Base-by-base conservation (phyloP, 2,329 filamentous ascomycete genomes). In the Westerdykella ornata region DNA sequence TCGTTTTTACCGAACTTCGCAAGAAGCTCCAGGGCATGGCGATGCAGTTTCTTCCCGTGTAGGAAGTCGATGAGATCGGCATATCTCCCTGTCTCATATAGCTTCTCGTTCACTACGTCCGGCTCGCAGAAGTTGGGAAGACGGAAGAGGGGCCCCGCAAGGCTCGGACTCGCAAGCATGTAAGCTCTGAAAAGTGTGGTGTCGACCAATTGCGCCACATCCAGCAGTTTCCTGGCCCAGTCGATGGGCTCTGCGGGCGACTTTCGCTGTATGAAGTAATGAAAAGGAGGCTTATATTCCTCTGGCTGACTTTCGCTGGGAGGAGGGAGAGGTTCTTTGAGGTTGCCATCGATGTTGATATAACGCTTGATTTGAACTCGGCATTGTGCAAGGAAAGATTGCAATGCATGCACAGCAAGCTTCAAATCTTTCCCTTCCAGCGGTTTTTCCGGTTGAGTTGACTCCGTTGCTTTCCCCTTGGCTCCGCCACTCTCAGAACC, bases 71-170 rank as follows among this genome's bases (percentile, higher is more conserved):
- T 88, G 1, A 98, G 72, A 67, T 97, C 90, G 38, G 84, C 90
- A 66, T 94, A 96, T 22, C 89, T 81, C 43, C 85, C 85, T 31
- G 83, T 87, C 62, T 95, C 87, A 45, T 95, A 81, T 4, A 98
- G 72, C 55, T 88, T 88, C 65, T 95, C 86, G 60, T 95, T 92
- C 16, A 98, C 90, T 2, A 97, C 92, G 20, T 87, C 84, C 0
- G 92, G 90, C 55, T 98, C 90, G 64, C 92, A 97, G 61, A 96
- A 97, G 63, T 98, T 98, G 59, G 89, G 84, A 38, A 97, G 87
- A 17, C 92, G 88, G 70, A 98, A 97, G 0, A 98, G 76, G 0
- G 89, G 87, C 2, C 86, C 85, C 3, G 88, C 88, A 9, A 98
- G 73, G 5, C 84, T 81, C 4, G 92, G 90, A 6, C 82, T 82